Evolutionary conservation across 2,329 filamentous ascomycete species (phyloP), one percentile per base, ranked within the genome.

Genomic region (Sarocladiaceae sp.): DNA sequence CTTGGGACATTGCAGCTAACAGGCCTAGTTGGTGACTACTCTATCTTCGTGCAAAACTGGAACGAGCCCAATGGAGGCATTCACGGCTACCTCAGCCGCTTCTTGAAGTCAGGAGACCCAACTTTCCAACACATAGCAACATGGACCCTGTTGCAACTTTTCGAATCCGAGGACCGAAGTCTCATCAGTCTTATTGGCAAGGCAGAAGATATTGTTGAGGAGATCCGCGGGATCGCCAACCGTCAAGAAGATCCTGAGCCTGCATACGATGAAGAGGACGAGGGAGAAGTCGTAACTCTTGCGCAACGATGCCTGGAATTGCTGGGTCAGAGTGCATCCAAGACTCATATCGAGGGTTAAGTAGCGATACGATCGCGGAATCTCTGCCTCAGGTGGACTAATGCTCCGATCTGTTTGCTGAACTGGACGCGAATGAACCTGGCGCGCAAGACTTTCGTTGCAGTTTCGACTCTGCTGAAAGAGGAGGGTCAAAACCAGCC

Each of bases 51-150:
- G 36, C 86, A 90, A 60, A 90, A 96, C 69, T 99, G 94, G 94
- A 85, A 81, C 17, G 87, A 96, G 62, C 94, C 94, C 2, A 88
- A 90, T 56, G 94, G 91, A 42, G 94, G 94, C 42, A 96, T 99
- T 55, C 92, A 97, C 65, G 94, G 94, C 51, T 99, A 99, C 65
- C 79, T 99, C 31, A 88, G 86, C 61, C 86, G 93, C 52, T 99
- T 99, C 77, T 79, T 99, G 17, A 89, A 88, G 40, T 97, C 91
- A 57, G 93, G 92, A 36, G 94, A 99, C 65, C 86, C 94, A 1
- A 99, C 94, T 0, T 99, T 99, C 77, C 94, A 99, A 71, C 94
- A 99, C 67, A 99, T 99, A 64, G 94, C 94, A 49, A 96, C 97
- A 57, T 99, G 94, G 94, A 99, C 94, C 1, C 74, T 99, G 46